Conservation (phyloP, 129 eudicot species). For the Flaveria bidentis region DNA sequence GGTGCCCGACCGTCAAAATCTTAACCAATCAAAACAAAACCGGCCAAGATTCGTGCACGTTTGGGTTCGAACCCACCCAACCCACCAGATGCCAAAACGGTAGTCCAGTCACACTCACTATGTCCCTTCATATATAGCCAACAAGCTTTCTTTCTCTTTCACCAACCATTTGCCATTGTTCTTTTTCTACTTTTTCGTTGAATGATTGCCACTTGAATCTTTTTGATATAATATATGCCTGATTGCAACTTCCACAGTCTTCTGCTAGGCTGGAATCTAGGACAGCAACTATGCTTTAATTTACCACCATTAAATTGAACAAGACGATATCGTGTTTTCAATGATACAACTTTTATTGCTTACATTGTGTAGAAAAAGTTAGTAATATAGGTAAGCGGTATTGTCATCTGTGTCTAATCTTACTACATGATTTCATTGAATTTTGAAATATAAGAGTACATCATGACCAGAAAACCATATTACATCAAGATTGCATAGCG, state of each 20-base stretch:
- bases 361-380: neutral
- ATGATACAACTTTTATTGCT: constrained; percentile 25
- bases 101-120: constrained; percentile 17
- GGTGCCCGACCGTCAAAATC: neutral
- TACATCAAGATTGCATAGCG: constrained; percentile 75
- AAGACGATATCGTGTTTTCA: constrained; percentile 15
- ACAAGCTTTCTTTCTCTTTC: constrained; percentile 36
- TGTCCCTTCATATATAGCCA: constrained; percentile 35
- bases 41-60: constrained; percentile 17
- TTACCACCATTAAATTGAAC: constrained; percentile 27
- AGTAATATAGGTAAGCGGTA: constrained; percentile 12
- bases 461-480: constrained; percentile 24
- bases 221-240: constrained; percentile 29
- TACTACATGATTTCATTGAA: constrained; percentile 28
- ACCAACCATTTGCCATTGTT: constrained; percentile 37
- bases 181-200: constrained; percentile 34
- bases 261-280: constrained; percentile 26
- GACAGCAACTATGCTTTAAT: constrained; percentile 30
- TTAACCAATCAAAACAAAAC: constrained; percentile 14
- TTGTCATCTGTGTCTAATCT: constrained; percentile 35
- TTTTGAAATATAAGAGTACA: constrained; percentile 12
- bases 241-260: constrained; percentile 33
- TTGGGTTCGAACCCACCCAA: constrained; percentile 18
- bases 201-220: constrained; percentile 42
- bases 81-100: constrained; percentile 33